These are phyloP conservation scores for Tillandsia fasciculata DNA, from an alignment of 176 grass and related monocot species.

Conservation along the genomic window DNA sequence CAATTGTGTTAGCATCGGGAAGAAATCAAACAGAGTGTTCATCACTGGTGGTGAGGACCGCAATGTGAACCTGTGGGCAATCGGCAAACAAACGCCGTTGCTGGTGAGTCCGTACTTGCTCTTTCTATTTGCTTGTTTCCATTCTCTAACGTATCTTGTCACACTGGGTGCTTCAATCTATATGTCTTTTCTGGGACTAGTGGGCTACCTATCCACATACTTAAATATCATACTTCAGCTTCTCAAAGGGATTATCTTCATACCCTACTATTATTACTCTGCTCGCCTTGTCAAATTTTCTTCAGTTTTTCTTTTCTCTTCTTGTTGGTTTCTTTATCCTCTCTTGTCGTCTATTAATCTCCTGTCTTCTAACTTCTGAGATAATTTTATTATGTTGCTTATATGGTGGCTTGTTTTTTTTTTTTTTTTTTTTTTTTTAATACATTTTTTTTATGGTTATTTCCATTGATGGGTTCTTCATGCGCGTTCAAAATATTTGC, in stretches of 20 bases:
- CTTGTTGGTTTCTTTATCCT: slow-evolving; percentile 4
- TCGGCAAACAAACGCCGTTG: slow-evolving; percentile 64
- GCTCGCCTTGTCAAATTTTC: not conserved
- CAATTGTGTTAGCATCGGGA: slow-evolving; percentile 63
- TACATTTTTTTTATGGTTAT: not conserved
- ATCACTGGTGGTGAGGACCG: slow-evolving; percentile 68
- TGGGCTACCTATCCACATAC: no score
- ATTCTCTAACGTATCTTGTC: no score
- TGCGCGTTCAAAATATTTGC: not conserved
- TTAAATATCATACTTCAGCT: no score
- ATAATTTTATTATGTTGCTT: not conserved
- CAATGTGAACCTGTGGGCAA: slow-evolving; percentile 85
- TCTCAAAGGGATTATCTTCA: no score
- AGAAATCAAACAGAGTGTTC: slow-evolving; percentile 84
- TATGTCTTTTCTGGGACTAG: not conserved
- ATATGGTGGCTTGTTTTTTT: not conserved
- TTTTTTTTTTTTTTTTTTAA: not conserved
- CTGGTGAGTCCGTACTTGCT: slow-evolving; percentile 34
- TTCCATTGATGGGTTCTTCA: not conserved
- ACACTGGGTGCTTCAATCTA: no score
- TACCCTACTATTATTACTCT: no score
- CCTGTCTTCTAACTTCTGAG: no score
- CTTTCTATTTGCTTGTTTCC: not conserved
- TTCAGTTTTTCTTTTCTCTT: slow-evolving; percentile 1
- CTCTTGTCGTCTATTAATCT: slow-evolving; percentile 1